Evolutionary conservation across 1,284 basidiomycete genomes (phyloP), one percentile per base, ranked within the genome.

Genomic region (Leccinum fuscescens): DNA sequence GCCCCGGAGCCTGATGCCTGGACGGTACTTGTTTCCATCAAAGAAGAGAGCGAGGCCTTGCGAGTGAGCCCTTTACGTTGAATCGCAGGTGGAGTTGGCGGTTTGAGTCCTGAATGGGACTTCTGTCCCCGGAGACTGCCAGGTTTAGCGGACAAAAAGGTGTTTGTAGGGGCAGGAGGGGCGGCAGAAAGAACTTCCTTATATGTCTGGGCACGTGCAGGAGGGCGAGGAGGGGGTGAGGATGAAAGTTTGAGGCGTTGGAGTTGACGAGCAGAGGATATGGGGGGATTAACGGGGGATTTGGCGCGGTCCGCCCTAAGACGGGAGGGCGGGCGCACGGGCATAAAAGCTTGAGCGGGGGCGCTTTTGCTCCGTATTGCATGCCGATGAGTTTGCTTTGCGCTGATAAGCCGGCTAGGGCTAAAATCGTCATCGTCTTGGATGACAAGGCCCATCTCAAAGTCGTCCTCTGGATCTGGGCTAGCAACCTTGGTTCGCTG

Each of bases 401-500:
- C 74, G 59, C 79, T 84, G 68, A 80, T 76, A 31, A 92, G 80
- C 55, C 90, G 80, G 70, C 86, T 89, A 6, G 89, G 86, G 69
- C 88, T 92, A 54, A 93, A 82, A 70, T 92, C 90, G 58, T 83
- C 83, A 69, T 91, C 90, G 62, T 90, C 88, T 67, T 88, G 86
- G 67, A 93, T 87, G 64, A 92, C 82, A 56, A 93, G 84, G 27
- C 90, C 92, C 64, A 82, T 83, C 74, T 93, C 91, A 64, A 91
- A 92, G 71, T 92, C 88, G 63, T 92, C 90, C 67, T 92, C 90
- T 12, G 86, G 84, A 71, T 89, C 83, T 12, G 84, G 82, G 60
- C 76, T 80, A 14, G 83, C 77, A 14, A 83, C 69, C 66, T 85
- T 88, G 66, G 81, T 70, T 14, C 74, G 78, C 54, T 80, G 80